A percentile compares a stretch with the other conserved stretches of the same genome.
Conservation (phyloP, 768 basidiomycete species). For the Leccinum pellstonianum region DNA sequence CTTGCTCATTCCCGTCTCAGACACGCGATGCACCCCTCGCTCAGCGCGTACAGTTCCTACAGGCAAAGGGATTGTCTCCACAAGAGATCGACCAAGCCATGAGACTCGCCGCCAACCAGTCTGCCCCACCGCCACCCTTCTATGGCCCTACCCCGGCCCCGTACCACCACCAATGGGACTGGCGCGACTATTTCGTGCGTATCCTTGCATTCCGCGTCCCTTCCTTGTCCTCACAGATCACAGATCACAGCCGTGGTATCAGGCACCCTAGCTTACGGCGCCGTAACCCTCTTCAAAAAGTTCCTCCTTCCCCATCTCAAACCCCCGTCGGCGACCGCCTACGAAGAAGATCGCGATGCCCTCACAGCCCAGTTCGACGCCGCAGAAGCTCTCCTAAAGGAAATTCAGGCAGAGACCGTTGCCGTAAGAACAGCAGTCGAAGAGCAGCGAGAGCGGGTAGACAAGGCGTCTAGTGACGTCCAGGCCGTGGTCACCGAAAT, state of each 20-base stretch:
- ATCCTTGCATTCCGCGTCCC: neutral
- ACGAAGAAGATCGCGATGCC: slow-evolving; percentile 83
- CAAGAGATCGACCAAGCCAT: slow-evolving; percentile 86
- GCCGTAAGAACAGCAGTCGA: slow-evolving; percentile 73
- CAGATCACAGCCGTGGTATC: slow-evolving; percentile 94
- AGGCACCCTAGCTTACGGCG: slow-evolving; percentile 79
- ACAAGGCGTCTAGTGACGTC: slow-evolving; percentile 70
- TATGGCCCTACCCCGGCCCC: slow-evolving; percentile 44
- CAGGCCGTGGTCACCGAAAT: slow-evolving; percentile 71
- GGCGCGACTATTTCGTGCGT: slow-evolving; percentile 96
- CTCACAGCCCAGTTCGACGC: slow-evolving; percentile 89
- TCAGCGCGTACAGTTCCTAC: slow-evolving; percentile 90
- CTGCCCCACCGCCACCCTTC: slow-evolving; percentile 21
- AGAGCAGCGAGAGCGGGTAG: slow-evolving; percentile 71
- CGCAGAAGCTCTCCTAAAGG: slow-evolving; percentile 75
- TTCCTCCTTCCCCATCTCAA: slow-evolving; percentile 87
- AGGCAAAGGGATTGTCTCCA: slow-evolving; percentile 85
- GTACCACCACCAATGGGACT: slow-evolving; percentile 69
- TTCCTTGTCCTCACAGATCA: slow-evolving; percentile 19
- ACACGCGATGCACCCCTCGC: slow-evolving; percentile 74
- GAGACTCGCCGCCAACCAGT: slow-evolving; percentile 50
- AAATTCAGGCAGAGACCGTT: slow-evolving; percentile 75
- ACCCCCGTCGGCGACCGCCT: slow-evolving; percentile 85
- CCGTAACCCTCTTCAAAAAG: slow-evolving; percentile 83
- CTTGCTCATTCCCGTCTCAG: slow-evolving; percentile 38